Conservation (phyloP, 768 basidiomycete species). For the Mycena olivaceomarginata region DNA sequence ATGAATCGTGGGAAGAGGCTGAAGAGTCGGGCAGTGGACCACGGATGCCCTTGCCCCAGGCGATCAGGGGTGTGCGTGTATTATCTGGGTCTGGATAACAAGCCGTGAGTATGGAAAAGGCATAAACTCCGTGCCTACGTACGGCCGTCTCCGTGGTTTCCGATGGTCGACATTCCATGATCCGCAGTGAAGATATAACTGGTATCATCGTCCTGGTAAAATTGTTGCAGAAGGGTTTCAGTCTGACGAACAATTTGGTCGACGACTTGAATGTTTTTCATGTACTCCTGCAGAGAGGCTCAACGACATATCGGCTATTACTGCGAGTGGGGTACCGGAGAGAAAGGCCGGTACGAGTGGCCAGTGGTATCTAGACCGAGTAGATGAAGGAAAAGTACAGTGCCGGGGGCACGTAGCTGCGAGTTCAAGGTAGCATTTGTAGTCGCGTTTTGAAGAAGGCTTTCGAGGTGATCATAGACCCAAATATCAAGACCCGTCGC, state of each 20-base stretch:
- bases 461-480: conserved; percentile 83
- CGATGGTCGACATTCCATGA: conserved; percentile 93
- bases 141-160: conserved; percentile 94
- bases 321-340: conserved; percentile 66
- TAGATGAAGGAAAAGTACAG: conserved; percentile 89
- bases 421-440: conserved; percentile 66
- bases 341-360: conserved; percentile 90
- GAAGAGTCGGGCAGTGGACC: conserved; percentile 75
- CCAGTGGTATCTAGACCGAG: conserved; percentile 92
- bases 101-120: conserved; percentile 26
- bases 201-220: conserved; percentile 82
- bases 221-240: conserved; percentile 76
- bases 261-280: conserved; percentile 88
- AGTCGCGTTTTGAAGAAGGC: conserved; percentile 80
- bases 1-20: conserved; percentile 82
- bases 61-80: conserved; percentile 89
- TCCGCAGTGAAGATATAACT: conserved; percentile 91
- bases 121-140: conserved; percentile 45
- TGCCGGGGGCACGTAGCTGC: conserved; percentile 74
- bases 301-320: not conserved
- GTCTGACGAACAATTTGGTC: conserved; percentile 83
- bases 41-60: conserved; percentile 88
- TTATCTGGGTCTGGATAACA: conserved; percentile 83
- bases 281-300: conserved; percentile 78
- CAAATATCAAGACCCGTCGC: conserved; percentile 87